Conservation (phyloP, 2,329 filamentous ascomycete species). For the Aureobasidium mangrovei region DNA sequence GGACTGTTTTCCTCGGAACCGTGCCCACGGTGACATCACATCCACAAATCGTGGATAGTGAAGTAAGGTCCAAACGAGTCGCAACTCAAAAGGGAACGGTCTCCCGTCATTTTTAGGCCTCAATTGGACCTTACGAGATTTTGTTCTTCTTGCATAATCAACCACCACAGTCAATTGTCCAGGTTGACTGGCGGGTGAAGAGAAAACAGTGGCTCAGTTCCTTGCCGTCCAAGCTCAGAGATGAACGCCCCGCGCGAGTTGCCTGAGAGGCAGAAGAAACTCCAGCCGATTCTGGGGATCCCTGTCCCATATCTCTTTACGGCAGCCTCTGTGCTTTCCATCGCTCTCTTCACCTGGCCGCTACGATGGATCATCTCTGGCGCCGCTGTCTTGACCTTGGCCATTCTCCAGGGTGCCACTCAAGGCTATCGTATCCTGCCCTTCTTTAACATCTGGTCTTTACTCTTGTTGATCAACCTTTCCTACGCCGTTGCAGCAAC, state of each 20-base stretch:
- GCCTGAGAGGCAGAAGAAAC: constrained; percentile 7
- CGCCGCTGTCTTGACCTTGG: constrained; percentile 31
- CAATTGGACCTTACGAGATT: too few species aligned
- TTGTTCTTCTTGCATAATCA: too few species aligned
- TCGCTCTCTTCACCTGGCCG: constrained; percentile 24
- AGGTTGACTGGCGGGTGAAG: not conserved
- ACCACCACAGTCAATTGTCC: not conserved
- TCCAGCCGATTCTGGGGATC: constrained; percentile 11
- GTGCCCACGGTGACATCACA: not conserved
- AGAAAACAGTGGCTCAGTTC: not conserved
- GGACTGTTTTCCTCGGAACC: not conserved
- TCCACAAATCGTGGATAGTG: not conserved
- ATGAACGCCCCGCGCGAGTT: constrained; percentile 10
- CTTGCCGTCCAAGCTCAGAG: not conserved
- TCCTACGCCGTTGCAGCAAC: constrained; percentile 40
- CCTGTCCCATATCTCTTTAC: constrained; percentile 16
- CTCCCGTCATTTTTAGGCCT: too few species aligned
- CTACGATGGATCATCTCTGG: constrained; percentile 35
- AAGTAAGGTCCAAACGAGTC: not conserved
- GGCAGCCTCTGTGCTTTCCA: constrained; percentile 10
- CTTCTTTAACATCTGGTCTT: constrained; percentile 38
- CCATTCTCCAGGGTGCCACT: constrained; percentile 28
- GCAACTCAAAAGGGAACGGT: too few species aligned
- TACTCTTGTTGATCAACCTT: constrained; percentile 40
- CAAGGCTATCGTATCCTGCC: constrained; percentile 34